Conservation (phyloP, 352 stramenopile species). For the Phytophthora colocasiae region DNA sequence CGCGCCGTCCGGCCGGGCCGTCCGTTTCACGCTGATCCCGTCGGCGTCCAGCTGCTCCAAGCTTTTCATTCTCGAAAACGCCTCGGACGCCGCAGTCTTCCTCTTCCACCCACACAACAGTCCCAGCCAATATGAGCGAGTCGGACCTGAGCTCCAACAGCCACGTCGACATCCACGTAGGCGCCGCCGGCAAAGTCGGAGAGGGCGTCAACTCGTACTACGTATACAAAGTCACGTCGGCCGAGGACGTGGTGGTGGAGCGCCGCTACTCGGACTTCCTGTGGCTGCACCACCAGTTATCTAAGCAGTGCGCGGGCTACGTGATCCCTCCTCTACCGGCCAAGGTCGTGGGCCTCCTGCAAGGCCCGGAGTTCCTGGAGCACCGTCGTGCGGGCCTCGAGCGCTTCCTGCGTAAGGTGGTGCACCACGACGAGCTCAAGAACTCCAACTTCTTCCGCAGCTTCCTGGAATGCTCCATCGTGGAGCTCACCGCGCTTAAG, state of each 20-base stretch:
- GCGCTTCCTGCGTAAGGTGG: conserved; percentile 83
- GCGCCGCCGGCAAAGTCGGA: conserved; percentile 75
- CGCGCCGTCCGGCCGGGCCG: conserved; percentile 19
- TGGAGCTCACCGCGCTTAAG: conserved; percentile 81
- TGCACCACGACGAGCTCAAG: conserved; percentile 76
- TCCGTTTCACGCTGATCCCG: conserved; percentile 38
- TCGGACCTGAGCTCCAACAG: conserved; percentile 28
- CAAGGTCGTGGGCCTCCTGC: conserved; percentile 81
- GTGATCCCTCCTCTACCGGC: conserved; percentile 84
- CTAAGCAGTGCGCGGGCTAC: conserved; percentile 80
- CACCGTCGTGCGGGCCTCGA: conserved; percentile 76
- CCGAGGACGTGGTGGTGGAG: conserved; percentile 65
- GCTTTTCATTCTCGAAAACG: conserved; percentile 34
- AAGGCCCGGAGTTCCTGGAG: conserved; percentile 84
- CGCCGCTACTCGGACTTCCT: conserved; percentile 88
- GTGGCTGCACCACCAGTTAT: conserved; percentile 79
- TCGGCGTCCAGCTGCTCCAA: conserved; percentile 18
- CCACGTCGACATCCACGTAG: conserved; percentile 57
- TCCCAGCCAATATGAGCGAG: conserved; percentile 25
- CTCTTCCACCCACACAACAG: background rate
- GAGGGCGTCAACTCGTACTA: conserved; percentile 88
- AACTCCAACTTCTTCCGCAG: conserved; percentile 72
- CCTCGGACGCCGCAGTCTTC: conserved; percentile 6
- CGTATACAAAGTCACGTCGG: conserved; percentile 82
- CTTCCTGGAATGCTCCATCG: conserved; percentile 79